Conservation (phyloP, 805 yeast species). For the Suhomyces prunicola region DNA sequence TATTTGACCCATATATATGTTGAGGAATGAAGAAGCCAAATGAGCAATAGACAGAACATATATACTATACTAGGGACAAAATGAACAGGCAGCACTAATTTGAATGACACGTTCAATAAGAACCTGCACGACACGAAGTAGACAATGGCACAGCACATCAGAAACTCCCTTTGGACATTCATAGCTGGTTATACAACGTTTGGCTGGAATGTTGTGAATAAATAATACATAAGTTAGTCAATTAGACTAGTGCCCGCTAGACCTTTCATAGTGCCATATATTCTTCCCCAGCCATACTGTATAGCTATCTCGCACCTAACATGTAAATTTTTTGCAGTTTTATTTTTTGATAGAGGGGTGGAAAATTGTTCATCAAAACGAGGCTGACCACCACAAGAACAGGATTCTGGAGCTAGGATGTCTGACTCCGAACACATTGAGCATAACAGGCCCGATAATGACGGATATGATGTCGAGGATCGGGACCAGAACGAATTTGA, state of each 20-base stretch:
- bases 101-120: too few relatives aligned
- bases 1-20: constrained; percentile 59
- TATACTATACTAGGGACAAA: not conserved
- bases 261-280: too few relatives aligned
- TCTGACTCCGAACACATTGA: constrained; percentile 1
- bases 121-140: too few relatives aligned
- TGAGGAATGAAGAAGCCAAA: constrained; percentile 10
- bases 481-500: constrained; percentile 11
- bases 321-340: not conserved
- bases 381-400: not conserved
- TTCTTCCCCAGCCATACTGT: too few relatives aligned
- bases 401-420: not conserved
- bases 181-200: too few relatives aligned
- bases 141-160: too few relatives aligned
- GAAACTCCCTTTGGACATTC: too few relatives aligned
- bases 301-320: not conserved
- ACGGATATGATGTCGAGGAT: constrained; percentile 10
- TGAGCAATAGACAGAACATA: not conserved
- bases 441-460: constrained; percentile 1
- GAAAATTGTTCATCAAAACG: not conserved
- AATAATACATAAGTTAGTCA: too few relatives aligned
- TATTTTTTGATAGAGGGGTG: not conserved
- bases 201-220: too few relatives aligned
- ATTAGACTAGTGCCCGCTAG: too few relatives aligned
- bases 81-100: too few relatives aligned